These are phyloP conservation scores for Macroventuria anomochaeta DNA, from an alignment of 2,329 filamentous ascomycete genomes.

Conservation along the genomic window DNA sequence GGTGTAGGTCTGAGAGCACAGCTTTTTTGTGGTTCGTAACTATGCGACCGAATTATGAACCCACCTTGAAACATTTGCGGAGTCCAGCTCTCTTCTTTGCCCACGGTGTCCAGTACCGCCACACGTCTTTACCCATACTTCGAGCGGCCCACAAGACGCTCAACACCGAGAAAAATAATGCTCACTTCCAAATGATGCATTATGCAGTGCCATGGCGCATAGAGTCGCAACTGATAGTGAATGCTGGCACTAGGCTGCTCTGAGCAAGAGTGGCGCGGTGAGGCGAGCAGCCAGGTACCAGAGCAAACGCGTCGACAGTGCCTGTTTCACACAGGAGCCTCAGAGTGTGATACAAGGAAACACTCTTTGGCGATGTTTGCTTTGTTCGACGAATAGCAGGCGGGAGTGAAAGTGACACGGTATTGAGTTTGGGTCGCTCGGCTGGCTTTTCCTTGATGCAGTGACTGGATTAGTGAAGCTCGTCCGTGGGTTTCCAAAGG, in stretches of 20 bases:
- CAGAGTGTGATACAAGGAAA: conserved; percentile 17
- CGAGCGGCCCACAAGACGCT: background rate
- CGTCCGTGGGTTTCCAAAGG: conserved; percentile 32
- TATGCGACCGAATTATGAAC: background rate
- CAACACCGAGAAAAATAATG: background rate
- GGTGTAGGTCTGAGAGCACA: background rate
- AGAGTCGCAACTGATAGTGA: conserved; percentile 13
- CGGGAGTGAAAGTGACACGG: conserved; percentile 25
- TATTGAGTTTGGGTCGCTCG: conserved; percentile 20
- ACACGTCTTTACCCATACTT: no score
- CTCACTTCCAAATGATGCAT: background rate
- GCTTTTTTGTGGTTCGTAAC: background rate
- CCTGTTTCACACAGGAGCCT: conserved; percentile 23
- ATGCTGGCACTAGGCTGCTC: conserved; percentile 12
- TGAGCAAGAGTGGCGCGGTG: conserved; percentile 24
- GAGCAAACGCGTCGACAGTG: conserved; percentile 28
- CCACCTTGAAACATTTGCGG: background rate
- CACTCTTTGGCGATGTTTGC: conserved; percentile 1
- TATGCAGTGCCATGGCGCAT: background rate
- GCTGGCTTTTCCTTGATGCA: conserved; percentile 16
- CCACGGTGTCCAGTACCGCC: no score
- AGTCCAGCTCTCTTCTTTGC: background rate
- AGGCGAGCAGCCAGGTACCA: conserved; percentile 35
- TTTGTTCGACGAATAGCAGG: background rate
- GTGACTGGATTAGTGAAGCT: conserved; percentile 19